Evolutionary conservation across 495 filamentous ascomycete genomes (phyloP), one percentile per base, ranked within the genome.

Genomic region (Talaromyces ruber): DNA sequence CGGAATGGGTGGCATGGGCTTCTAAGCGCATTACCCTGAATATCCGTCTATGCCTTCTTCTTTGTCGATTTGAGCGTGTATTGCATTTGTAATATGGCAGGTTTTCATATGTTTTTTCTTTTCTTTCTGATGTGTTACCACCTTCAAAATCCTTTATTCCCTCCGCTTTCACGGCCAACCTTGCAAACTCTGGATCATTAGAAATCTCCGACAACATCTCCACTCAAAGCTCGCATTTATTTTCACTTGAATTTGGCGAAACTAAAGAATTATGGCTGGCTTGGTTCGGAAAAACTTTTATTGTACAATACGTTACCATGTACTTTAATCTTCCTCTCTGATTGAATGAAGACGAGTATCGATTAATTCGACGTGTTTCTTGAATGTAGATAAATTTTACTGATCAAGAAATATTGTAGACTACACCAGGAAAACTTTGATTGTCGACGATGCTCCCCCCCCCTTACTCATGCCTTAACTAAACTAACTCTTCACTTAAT

Each of bases 1-100:
- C 55, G 86, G 87, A 57, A 87, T 89, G 82, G 88, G 87, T 37
- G 86, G 85, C 60, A 80, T 76, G 79, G 79, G 72, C 68, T 60
- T 29, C 25, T 50, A 60, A 32, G 16, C 2, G 22, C 29, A 18
- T 11, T 70, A 63, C 75, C 78, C 69, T 78, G 70, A 56, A n/a
- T n/a, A 29, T 39, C 55, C 21, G 8, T 22, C 29, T 58, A 57
- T 57, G 9, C 28, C 59, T 60, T 60, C 28, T 50, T 26, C 3
- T 30, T 29, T 60, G 59, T 60, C 43, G 21, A 50, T 60, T 60
- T 60, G 43, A 60, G 59, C 59, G 59, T 60, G 59, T 60, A 60
- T 60, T 60, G 59, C 59, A 60, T 60, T 50, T 60, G 59, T 60
- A 60, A 60, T 60, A 60, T 60, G 59, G 59, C 39, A 26, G 11